Evolutionary conservation across 1,284 basidiomycete genomes (phyloP).

Genomic region (Meira miltonrushii): DNA sequence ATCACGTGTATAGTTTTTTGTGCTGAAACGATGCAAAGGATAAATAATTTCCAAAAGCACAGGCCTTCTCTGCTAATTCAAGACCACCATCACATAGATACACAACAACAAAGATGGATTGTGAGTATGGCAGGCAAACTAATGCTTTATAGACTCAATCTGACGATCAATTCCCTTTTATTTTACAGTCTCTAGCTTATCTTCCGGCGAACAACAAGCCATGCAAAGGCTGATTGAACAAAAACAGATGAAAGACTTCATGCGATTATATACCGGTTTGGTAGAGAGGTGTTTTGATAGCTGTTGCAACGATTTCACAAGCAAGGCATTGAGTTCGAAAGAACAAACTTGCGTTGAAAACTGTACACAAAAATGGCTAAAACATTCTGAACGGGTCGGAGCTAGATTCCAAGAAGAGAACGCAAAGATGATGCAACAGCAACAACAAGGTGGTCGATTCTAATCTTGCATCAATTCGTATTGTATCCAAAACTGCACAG

Average conservation of each 20-base stretch:
- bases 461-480: not conserved
- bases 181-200: constrained; percentile 43
- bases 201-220: constrained; percentile 43
- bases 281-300: constrained; percentile 92
- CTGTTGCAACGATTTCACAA: constrained; percentile 94
- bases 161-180: not conserved
- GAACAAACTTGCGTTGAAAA: constrained; percentile 65
- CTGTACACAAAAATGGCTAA: constrained; percentile 87
- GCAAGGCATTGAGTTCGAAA: constrained; percentile 84
- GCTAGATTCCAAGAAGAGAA: constrained; percentile 65
- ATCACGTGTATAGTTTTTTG: not conserved
- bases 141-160: not conserved
- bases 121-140: constrained; percentile 14
- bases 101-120: constrained; percentile 15
- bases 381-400: constrained; percentile 90
- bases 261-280: constrained; percentile 89
- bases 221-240: constrained; percentile 51
- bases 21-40: not conserved
- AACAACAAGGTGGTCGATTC: not conserved
- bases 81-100: not conserved
- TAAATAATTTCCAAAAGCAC: not conserved
- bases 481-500: not conserved
- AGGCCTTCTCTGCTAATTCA: not conserved
- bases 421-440: constrained; percentile 17
- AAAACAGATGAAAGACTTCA: constrained; percentile 92